Base-by-base conservation (phyloP, 2,329 filamentous ascomycete species). In the Calonectria hongkongensis region DNA sequence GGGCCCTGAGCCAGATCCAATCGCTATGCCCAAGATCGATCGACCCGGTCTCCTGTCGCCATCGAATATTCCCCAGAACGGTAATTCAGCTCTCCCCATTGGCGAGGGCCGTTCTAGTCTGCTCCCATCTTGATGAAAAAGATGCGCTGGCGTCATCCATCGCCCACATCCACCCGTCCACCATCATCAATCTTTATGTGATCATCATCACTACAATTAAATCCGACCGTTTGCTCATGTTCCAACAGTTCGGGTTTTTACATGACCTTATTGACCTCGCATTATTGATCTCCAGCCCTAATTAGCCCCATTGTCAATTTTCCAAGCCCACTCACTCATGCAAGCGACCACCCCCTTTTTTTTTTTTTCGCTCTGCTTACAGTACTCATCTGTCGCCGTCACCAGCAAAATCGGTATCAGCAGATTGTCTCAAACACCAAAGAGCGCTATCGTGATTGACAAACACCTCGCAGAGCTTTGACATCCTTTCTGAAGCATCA, bases 1-100 rank as follows among this genome's bases (percentile, higher is more conserved):
- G 54, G 54, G 21, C 30, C 64, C 21, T 36, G 27, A 41, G 25
- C 56, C 58, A 64, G 65, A 48, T 64, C 66, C 70, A 70, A 72
- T 72, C 66, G 70, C 51, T 36, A 45, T 30, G 27, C 66, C 36
- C 10, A 48, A 66, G 66, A 72, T 72, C 70, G 70, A 72, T 72
- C 70, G 51, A 60, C 68, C 63, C 63, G 41, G 47, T 50, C 64
- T 36, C 27, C 18, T 25, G 16, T 71, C 64, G 30, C 56, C 56
- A 60, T 71, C 47, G 36, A 27, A 56, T 50, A 39, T 64, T 64
- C 70, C 65, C 65, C 12, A 51, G 50, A 58, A 65, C 39, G 69
- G 69, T 48, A 68, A 64, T 41, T 21, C 39, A 58, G 69, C 56
- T 50, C 47, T 64, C 39, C 60, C 25, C 43, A 48, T 67, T 64